Percentiles rank a stretch among this genome's conserved stretches.
Conservation (phyloP, 768 basidiomycete species). For the Fistulinella prunicolor region DNA sequence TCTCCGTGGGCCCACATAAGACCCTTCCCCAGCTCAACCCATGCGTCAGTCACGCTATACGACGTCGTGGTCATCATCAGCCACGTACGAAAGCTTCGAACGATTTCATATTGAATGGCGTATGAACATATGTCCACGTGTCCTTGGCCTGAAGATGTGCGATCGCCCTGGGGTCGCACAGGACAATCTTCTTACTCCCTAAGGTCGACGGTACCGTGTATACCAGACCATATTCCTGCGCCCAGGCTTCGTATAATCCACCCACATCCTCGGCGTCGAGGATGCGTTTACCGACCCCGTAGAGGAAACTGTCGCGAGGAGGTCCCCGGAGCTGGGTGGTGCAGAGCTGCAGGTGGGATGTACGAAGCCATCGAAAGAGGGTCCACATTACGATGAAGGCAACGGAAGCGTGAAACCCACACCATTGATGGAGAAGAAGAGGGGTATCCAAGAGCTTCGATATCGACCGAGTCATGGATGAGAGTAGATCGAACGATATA, state of each 20-base stretch:
- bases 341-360: neutral
- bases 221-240: conserved; percentile 16
- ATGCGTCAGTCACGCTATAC: neutral
- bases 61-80: fast-evolving
- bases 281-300: conserved; percentile 12
- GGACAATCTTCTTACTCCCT: conserved; percentile 9
- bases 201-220: conserved; percentile 17
- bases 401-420: neutral
- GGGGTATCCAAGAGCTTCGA: neutral
- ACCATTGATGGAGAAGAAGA: neutral
- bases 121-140: conserved; percentile 40
- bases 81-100: conserved; percentile 23
- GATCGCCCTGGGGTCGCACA: conserved; percentile 41
- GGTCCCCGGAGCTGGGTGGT: conserved; percentile 21
- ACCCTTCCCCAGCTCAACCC: conserved; percentile 24
- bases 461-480: neutral
- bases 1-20: conserved; percentile 37
- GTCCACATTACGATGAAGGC: conserved; percentile 1
- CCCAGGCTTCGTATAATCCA: conserved; percentile 22
- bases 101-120: conserved; percentile 29
- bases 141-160: conserved; percentile 15
- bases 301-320: conserved; percentile 16
- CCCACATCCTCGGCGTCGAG: neutral
- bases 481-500: neutral
- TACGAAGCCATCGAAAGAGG: conserved; percentile 6